Evolutionary conservation across 2,329 filamentous ascomycete species (phyloP).

Genomic region (Fonsecaea multimorphosa): DNA sequence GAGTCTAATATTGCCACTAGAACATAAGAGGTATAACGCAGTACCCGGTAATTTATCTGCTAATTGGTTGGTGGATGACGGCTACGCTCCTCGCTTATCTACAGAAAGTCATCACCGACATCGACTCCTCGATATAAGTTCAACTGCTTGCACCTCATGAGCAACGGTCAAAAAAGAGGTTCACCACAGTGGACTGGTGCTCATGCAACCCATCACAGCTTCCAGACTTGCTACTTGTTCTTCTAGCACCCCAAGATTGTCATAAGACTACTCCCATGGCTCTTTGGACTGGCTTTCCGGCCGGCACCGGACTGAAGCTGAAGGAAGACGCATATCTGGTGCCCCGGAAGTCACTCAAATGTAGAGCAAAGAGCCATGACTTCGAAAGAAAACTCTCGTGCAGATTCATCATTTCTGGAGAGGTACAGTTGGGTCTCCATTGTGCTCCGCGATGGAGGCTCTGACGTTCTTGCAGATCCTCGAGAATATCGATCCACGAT

Average conservation of each 20-base stretch:
- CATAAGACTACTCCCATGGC: conserved; percentile 16
- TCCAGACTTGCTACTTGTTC: background rate
- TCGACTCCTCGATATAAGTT: background rate
- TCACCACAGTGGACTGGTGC: background rate
- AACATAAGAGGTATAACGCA: background rate
- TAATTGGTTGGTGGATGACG: background rate
- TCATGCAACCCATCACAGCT: background rate
- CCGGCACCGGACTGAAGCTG: conserved; percentile 12
- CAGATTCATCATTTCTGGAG: conserved; percentile 30
- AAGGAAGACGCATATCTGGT: background rate
- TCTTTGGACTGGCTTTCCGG: conserved; percentile 34
- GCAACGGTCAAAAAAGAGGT: background rate
- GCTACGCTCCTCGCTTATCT: background rate
- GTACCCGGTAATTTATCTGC: background rate
- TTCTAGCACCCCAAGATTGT: background rate
- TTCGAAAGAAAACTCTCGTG: conserved; percentile 36
- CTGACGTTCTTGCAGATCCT: conserved; percentile 22
- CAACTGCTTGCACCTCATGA: background rate
- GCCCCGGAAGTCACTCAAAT: conserved; percentile 29
- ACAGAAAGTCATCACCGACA: background rate
- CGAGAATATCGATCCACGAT: background rate
- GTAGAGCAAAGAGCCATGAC: conserved; percentile 33
- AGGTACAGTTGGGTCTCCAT: conserved; percentile 23
- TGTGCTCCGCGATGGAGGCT: background rate
- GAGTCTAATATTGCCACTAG: background rate